Evolutionary conservation across 2,329 filamentous ascomycete species (phyloP), one percentile per base, ranked within the genome.

Genomic region (Exophiala xenobiotica): DNA sequence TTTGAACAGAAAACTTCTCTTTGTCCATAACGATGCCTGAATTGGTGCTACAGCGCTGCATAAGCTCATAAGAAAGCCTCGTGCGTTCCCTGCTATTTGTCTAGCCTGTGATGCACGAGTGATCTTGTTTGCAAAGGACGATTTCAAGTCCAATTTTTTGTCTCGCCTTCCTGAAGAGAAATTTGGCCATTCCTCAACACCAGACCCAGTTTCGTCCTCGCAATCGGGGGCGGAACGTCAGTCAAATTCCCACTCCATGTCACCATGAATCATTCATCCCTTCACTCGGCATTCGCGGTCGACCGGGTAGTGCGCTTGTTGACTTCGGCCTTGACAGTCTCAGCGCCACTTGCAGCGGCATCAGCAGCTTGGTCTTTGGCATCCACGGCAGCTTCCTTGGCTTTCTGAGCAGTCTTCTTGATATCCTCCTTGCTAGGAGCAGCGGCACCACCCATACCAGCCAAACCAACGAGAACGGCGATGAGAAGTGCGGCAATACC

Each of bases 301-400:
- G 70, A 71, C 14, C 72, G 69, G 19, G 79, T 81, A 49, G 70
- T 75, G 61, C 81, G 75, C 78, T 85, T 85, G 71, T 80, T 83
- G 46, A 78, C 75, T 65, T 82, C 81, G 46, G 76, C 73, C 83
- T 95, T 89, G 61, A 82, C 86, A 78, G 93, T 90, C 63, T 85
- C 86, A 39, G 88, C 74, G 44, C 79, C 79, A 51, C 77, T 78
- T 56, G 77, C 74, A 53, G 79, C 75, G 47, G 79, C 79, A 64
- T 80, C 85, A 64, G 83, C 83, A 45, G 82, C 83, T 78, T 92
- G 86, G 60, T 76, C 73, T 65, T 75, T 83, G 53, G 73, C 74
- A 59, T 78, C 74, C 11, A 83, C 86, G 50, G 82, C 78, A 72
- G 87, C 83, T 59, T 76, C 73, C 65, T 75, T 83, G 54, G 73